Conservation (phyloP, 208 protist species). For the Leishmania gerbilli region DNA sequence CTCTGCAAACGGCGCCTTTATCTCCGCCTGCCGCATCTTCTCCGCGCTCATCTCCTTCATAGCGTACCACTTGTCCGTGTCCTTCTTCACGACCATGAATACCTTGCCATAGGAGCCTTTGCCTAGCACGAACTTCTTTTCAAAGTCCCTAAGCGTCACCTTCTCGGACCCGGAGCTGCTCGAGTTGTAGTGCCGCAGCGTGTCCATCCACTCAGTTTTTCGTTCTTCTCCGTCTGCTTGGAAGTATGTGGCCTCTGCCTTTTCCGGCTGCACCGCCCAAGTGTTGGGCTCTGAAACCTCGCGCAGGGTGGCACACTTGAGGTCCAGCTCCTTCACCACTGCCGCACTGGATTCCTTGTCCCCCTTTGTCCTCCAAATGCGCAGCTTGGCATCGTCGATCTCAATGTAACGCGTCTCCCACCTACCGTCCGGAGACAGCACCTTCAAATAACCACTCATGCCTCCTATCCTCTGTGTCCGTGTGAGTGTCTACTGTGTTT, state of each 20-base stretch:
- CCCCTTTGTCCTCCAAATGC: constrained; percentile 66
- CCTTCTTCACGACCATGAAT: constrained; percentile 89
- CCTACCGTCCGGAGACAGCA: constrained; percentile 30
- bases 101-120: constrained; percentile 93
- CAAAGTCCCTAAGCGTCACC: constrained; percentile 89
- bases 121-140: constrained; percentile 86
- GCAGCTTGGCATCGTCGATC: constrained; percentile 58
- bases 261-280: constrained; percentile 33
- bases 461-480: neutral
- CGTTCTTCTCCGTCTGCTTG: constrained; percentile 40
- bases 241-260: constrained; percentile 29
- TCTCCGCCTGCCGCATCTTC: constrained; percentile 57
- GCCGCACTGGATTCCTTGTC: constrained; percentile 29
- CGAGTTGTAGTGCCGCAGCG: constrained; percentile 34
- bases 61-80: constrained; percentile 85
- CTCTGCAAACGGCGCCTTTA: constrained; percentile 59
- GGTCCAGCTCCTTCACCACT: constrained; percentile 49
- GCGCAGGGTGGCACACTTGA: constrained; percentile 37
- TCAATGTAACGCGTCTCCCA: constrained; percentile 72
- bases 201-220: constrained; percentile 47
- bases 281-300: constrained; percentile 32
- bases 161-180: constrained; percentile 40
- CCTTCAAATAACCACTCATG: constrained; percentile 56
- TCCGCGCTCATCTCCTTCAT: constrained; percentile 91
- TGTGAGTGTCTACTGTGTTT: neutral